Evolutionary conservation across 805 yeast species (phyloP), one percentile per base, ranked within the genome.

Genomic region (Yamadazyma akitaensis): DNA sequence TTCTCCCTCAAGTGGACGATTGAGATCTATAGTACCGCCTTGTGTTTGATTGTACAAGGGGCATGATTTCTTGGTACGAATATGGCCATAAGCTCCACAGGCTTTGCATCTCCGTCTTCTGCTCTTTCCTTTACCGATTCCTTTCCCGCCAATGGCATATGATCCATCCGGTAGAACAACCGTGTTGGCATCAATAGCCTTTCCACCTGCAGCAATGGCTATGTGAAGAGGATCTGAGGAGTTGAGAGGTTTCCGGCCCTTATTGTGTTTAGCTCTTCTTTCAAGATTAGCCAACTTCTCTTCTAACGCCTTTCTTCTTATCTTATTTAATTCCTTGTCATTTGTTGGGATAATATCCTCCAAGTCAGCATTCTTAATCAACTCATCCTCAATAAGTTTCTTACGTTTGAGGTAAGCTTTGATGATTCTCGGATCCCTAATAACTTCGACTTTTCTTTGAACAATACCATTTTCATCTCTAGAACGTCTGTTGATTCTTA

Each of bases 21-120:
- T 41, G 11, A 33, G 14, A 31, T 40, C 44, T 13, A 36, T 39
- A 16, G 47, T 44, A 14, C 42, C 51, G n/a, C 44, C 47, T 16
- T 47, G 48, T 2, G 49, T 41, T 25, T 51, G 54, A 17, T 42
- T 48, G 61, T 87, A 92, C 78, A 90, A 76, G 13, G 98, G 99
- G 68, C 99, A 92, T 1, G 92, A 72, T 59, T 85, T 85, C 62
- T 89, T 90, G 2, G 99, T 92, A 62, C 94, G 79, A 51, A 92
- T 92, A 63, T 92, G 99, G 0, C 98, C 99, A 52, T 87, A 76
- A 11, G 92, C 94, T 18, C 98, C 98, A 75, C 99, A 92, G 0
- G 94, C 85, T 2, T 95, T 91, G 68, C 99, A 92, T 59, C 88
- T 81, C 62, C 99, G 75, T 8, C 85, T 84, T 5, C 81, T 82